Conservation (phyloP, 176 grass and related monocot genomes). For the Ensete ventricosum region DNA sequence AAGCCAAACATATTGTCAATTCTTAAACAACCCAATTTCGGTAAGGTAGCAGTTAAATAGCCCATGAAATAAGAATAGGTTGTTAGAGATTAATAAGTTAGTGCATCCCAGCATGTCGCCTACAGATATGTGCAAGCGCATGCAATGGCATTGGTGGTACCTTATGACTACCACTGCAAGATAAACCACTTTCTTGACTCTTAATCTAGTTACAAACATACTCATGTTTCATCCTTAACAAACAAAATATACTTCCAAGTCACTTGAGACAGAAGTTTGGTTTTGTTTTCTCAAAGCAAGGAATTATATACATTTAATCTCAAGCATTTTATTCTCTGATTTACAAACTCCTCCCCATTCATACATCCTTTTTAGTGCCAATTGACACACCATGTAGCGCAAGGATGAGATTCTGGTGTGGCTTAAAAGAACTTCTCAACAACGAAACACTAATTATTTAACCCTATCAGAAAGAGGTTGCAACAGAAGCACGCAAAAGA, state of each 20-base stretch:
- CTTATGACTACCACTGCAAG: too few relatives aligned
- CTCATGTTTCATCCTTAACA: not conserved
- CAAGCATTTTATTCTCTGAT: not conserved
- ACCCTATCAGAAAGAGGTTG: not conserved
- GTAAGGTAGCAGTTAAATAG: not conserved
- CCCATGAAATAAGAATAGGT: not conserved
- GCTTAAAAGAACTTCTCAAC: not conserved
- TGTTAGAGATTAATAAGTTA: not conserved
- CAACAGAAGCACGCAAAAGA: not conserved
- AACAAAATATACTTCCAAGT: not conserved
- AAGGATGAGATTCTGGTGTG: too few relatives aligned
- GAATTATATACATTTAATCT: not conserved
- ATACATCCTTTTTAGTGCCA: not conserved
- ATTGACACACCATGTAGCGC: not conserved
- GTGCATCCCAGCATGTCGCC: not conserved
- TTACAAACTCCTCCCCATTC: not conserved
- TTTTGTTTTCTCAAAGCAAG: not conserved
- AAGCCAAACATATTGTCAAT: too few relatives aligned
- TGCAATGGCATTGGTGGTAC: not conserved
- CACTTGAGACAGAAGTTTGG: not conserved
- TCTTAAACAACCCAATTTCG: not conserved
- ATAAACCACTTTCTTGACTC: too few relatives aligned
- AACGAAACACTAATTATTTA: not conserved
- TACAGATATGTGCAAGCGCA: not conserved
- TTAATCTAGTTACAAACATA: not conserved